Evolutionary conservation across 495 filamentous ascomycete species (phyloP), one percentile per base, ranked within the genome.

Genomic region (Elaphomyces granulatus): DNA sequence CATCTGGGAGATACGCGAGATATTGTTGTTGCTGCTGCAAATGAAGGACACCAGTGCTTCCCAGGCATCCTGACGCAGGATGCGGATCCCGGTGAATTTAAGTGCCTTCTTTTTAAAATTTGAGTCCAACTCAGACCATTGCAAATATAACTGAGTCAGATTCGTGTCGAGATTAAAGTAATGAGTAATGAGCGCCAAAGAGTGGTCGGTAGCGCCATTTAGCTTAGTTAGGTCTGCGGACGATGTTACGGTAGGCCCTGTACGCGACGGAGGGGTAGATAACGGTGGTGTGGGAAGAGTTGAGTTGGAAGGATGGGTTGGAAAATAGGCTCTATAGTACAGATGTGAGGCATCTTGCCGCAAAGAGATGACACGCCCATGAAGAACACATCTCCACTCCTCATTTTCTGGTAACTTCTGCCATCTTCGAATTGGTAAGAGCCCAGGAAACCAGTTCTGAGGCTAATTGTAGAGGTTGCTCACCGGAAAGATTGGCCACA

Each of bases 21-120:
- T 99, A 53, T 99, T 94, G 59, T 99, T 99, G 60, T 99, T 99
- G 60, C 84, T 92, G 56, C 87, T 94, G 68, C 90, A 96, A 41
- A 99, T 95, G 55, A 99, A 99, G 20, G 78, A 78, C 10, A 99
- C 66, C 2, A 99, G 64, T 3, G 92, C 78, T 59, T 99, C 90
- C 92, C 90, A 99, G 7, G 90, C 74, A 64, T 94, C 87, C 56
- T 99, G 90, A 45, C 78, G 80, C 4, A 99, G 68, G 43, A 96
- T 94, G n/a, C 90, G 81, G 23, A 99, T 82, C 12, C 90, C 90
- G 0, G 80, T 77, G 53, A 96, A 96, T 31, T 81, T 78, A 0
- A 81, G 76, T 1, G 90, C 87, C 39, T 82, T 87, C 44, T 78
- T 80, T 46, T 77, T 78, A 64, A 99, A 99, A 56, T 96, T 94